These are phyloP conservation scores for Canariomyces notabilis DNA, from an alignment of 2,329 filamentous ascomycete species.

Conservation along the genomic window DNA sequence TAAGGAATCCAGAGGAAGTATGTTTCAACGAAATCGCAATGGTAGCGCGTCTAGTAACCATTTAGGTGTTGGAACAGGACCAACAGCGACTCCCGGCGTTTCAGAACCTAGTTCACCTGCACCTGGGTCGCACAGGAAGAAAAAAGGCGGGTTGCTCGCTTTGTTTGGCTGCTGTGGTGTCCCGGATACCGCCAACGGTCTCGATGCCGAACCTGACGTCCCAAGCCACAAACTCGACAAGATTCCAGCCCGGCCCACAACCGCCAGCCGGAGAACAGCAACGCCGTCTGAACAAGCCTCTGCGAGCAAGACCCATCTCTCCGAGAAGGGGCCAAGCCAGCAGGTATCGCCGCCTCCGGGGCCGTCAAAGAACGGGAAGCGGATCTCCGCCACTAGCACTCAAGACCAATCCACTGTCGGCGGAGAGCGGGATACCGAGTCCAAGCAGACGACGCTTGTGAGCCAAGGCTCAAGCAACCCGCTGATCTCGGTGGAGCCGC, in stretches of 20 bases:
- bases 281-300: slow-evolving; percentile 48
- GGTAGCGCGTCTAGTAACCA: slow-evolving; percentile 64
- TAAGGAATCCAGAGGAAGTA: slow-evolving; percentile 61
- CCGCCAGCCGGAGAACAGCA: slow-evolving; percentile 48
- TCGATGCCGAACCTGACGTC: slow-evolving; percentile 51
- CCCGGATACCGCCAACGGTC: slow-evolving; percentile 52
- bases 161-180: slow-evolving; percentile 64
- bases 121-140: slow-evolving; percentile 48
- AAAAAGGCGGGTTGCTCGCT: slow-evolving; percentile 49
- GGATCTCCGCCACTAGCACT: slow-evolving; percentile 41
- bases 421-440: slow-evolving; percentile 39
- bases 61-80: slow-evolving; percentile 50
- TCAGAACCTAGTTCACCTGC: slow-evolving; percentile 50
- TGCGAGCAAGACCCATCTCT: slow-evolving; percentile 37
- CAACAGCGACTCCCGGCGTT: slow-evolving; percentile 43
- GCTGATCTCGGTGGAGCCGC: slow-evolving; percentile 39
- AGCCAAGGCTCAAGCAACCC: slow-evolving; percentile 30
- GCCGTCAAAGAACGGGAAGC: slow-evolving; percentile 36
- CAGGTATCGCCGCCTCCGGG: slow-evolving; percentile 33
- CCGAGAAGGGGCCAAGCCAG: slow-evolving; percentile 45
- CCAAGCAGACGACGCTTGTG: slow-evolving; percentile 41
- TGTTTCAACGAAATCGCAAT: slow-evolving; percentile 58
- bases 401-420: slow-evolving; percentile 42
- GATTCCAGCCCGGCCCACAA: slow-evolving; percentile 49
- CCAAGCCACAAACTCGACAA: slow-evolving; percentile 52